Percentiles rank a stretch among this genome's conserved stretches.
These are phyloP conservation scores for Cylindrotheca fusiformis DNA, from an alignment of 108 stramenopile species.

Conservation along the genomic window DNA sequence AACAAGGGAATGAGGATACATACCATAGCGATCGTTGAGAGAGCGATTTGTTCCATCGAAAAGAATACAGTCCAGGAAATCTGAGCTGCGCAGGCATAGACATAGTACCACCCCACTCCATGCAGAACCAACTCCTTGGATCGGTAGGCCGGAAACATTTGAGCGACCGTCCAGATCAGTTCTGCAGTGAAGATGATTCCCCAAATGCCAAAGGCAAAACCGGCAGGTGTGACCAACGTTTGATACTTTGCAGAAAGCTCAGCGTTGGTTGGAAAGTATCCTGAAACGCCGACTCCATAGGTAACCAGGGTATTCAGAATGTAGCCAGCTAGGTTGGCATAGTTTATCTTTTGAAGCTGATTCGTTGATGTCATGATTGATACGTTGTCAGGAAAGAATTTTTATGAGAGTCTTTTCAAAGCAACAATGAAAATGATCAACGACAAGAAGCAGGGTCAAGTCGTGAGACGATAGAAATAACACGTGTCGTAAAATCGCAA, in stretches of 20 bases:
- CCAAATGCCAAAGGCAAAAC: slow-evolving; percentile 80
- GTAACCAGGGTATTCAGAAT: slow-evolving; percentile 55
- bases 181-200: slow-evolving; percentile 71
- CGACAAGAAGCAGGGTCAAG: no score
- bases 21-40: slow-evolving; percentile 62
- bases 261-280: slow-evolving; percentile 49
- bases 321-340: slow-evolving; percentile 65
- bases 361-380: not conserved
- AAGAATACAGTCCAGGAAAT: slow-evolving; percentile 70
- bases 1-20: slow-evolving; percentile 30
- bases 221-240: slow-evolving; percentile 76
- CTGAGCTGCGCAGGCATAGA: slow-evolving; percentile 50
- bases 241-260: slow-evolving; percentile 72
- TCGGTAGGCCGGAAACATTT: slow-evolving; percentile 33
- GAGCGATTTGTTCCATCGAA: slow-evolving; percentile 51
- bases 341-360: slow-evolving; percentile 36
- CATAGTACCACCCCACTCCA: slow-evolving; percentile 61
- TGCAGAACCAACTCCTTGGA: slow-evolving; percentile 42
- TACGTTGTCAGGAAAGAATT: no score
- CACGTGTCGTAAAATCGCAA: no score
- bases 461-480: no score
- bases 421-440: no score
- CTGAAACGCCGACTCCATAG: slow-evolving; percentile 50
- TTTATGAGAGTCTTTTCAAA: no score
- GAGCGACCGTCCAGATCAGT: slow-evolving; percentile 59